These are phyloP conservation scores for Barbatosphaeria neglecta DNA, from an alignment of 495 filamentous ascomycete species.

Conservation along the genomic window DNA sequence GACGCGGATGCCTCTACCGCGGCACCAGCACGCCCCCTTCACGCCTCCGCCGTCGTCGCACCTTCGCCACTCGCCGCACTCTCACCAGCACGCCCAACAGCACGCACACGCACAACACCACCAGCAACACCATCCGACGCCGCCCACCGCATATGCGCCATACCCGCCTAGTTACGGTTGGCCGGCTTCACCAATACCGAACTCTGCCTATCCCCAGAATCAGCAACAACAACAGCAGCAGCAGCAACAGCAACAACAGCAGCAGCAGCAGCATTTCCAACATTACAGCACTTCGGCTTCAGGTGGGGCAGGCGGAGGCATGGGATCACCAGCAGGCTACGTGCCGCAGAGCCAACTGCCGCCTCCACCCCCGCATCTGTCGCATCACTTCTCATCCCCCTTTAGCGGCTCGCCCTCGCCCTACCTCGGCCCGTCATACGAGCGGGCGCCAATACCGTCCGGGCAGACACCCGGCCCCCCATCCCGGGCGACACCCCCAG, in stretches of 20 bases:
- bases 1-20: constrained; percentile 37
- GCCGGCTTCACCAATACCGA: not conserved
- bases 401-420: not conserved
- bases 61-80: constrained; percentile 39
- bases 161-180: constrained; percentile 17
- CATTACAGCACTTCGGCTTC: no score
- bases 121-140: constrained; percentile 28
- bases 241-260: not conserved
- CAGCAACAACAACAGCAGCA: not conserved
- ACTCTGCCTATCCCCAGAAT: not conserved
- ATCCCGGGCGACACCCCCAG: constrained; percentile 10
- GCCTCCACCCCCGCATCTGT: constrained; percentile 48
- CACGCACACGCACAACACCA: constrained; percentile 34
- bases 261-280: no score
- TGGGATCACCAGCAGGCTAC: not conserved
- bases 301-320: not conserved
- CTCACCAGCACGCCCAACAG: constrained; percentile 30
- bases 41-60: constrained; percentile 15
- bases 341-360: constrained; percentile 8
- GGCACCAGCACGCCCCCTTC: constrained; percentile 13
- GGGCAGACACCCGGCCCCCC: constrained; percentile 3
- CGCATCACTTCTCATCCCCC: constrained; percentile 9
- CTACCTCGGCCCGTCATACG: constrained; percentile 20
- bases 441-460: constrained; percentile 5
- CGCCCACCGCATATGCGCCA: constrained; percentile 23